Percentiles rank a stretch among this genome's conserved stretches.
phyloP scores from a whole-genome alignment of 345 rosid genomes.

The Eucalyptus virginea region DNA sequence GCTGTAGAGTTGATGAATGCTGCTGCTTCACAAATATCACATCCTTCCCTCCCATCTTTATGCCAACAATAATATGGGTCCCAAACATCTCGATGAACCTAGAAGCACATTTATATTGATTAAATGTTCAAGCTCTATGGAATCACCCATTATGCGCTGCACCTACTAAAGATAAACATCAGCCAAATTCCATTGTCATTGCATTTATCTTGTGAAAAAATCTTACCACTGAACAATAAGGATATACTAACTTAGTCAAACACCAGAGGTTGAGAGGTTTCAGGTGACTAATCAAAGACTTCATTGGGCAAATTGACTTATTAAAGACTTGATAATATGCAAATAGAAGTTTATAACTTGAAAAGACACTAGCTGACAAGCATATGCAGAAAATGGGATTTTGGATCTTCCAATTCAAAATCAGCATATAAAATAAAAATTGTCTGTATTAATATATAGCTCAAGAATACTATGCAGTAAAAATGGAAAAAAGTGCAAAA shows the following conservation, averaged over 20 bases:
- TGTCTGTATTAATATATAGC: not conserved
- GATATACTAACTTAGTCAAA: not conserved
- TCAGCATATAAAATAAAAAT: not conserved
- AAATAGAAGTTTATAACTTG: not conserved
- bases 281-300: not conserved
- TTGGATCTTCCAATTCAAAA: not conserved
- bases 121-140: not conserved
- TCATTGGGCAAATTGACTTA: not conserved
- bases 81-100: slow-evolving; percentile 84
- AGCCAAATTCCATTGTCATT: not conserved
- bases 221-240: not conserved
- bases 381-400: not conserved
- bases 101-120: not conserved
- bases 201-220: not conserved
- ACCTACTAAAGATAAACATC: not conserved
- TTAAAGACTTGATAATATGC: not conserved
- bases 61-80: slow-evolving; percentile 80
- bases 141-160: not conserved
- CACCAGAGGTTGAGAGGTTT: not conserved
- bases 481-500: not conserved
- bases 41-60: slow-evolving; percentile 97
- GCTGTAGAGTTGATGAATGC: slow-evolving; percentile 65
- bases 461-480: not conserved
- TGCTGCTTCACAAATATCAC: slow-evolving; percentile 79
- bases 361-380: not conserved